Evolutionary conservation across 306 rosid genomes (phyloP).

Genomic region (Corylus americana): DNA sequence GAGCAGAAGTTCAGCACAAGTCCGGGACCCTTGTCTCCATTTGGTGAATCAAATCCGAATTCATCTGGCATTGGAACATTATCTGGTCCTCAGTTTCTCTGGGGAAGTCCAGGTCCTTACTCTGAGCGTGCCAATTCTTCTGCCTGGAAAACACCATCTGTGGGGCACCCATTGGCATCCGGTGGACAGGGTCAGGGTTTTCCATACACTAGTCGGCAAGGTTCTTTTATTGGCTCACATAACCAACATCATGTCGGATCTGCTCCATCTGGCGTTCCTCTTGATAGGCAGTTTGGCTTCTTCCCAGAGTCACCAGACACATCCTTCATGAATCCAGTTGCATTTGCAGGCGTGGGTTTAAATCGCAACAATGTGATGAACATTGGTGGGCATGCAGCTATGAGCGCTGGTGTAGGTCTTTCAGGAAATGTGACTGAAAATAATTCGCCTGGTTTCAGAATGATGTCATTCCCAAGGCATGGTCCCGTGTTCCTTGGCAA

Average conservation of each 20-base stretch:
- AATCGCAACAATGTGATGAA: slow-evolving; percentile 60
- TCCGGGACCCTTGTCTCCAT: slow-evolving; percentile 61
- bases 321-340: slow-evolving; percentile 55
- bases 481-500: slow-evolving; percentile 68
- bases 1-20: slow-evolving; percentile 63
- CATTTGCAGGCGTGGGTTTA: slow-evolving; percentile 47
- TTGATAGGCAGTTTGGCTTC: slow-evolving; percentile 72
- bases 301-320: slow-evolving; percentile 82
- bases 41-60: slow-evolving; percentile 55
- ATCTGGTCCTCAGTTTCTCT: slow-evolving; percentile 91
- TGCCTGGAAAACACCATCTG: slow-evolving; percentile 70
- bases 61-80: slow-evolving; percentile 73
- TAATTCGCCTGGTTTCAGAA: slow-evolving; percentile 67
- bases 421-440: slow-evolving; percentile 66
- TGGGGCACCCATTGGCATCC: slow-evolving; percentile 62
- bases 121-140: slow-evolving; percentile 59
- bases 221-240: slow-evolving; percentile 62
- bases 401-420: slow-evolving; percentile 58
- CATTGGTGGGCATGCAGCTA: slow-evolving; percentile 51
- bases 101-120: slow-evolving; percentile 89
- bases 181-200: slow-evolving; percentile 74
- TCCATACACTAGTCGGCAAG: slow-evolving; percentile 47
- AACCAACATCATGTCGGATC: slow-evolving; percentile 81
- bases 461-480: slow-evolving; percentile 78
- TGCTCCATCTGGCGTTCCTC: slow-evolving; percentile 86